A percentile compares a stretch with the other conserved stretches of the same genome.
phyloP scores from a whole-genome alignment of 495 filamentous ascomycete species.

The Aspergillus leporis region DNA sequence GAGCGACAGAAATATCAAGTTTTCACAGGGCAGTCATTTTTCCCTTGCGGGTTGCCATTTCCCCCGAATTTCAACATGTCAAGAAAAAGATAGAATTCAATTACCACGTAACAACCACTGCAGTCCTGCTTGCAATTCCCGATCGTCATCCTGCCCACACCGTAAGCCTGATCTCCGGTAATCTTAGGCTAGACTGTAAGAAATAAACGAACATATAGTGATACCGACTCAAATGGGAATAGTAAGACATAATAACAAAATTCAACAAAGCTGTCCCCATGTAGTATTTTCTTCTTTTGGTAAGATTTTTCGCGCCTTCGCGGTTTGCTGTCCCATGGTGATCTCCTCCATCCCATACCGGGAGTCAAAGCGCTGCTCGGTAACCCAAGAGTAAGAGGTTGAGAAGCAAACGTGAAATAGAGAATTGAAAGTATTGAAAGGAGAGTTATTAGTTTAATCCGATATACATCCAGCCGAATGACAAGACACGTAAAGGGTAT shows the following conservation, averaged over 20 bases:
- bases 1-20: neutral
- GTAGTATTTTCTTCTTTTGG: neutral
- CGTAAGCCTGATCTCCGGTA: slow-evolving; percentile 1
- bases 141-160: neutral
- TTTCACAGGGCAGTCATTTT: neutral
- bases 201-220: neutral
- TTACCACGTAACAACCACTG: slow-evolving; percentile 1
- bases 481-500: slow-evolving; percentile 47
- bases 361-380: neutral
- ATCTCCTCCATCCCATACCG: slow-evolving; percentile 4
- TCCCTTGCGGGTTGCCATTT: neutral
- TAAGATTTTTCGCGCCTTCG: neutral
- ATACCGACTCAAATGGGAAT: slow-evolving; percentile 13
- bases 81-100: neutral
- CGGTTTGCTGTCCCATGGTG: slow-evolving; percentile 1
- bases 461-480: slow-evolving; percentile 38
- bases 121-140: slow-evolving; percentile 7
- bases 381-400: neutral
- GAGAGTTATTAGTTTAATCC: slow-evolving; percentile 22
- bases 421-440: slow-evolving; percentile 4
- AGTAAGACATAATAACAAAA: slow-evolving; percentile 8
- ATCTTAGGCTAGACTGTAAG: neutral
- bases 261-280: neutral
- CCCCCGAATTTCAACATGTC: neutral
- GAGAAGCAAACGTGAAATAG: neutral